These are phyloP conservation scores for Rhododendron vialii DNA, from an alignment of 148 eudicot genomes.

Conservation along the genomic window DNA sequence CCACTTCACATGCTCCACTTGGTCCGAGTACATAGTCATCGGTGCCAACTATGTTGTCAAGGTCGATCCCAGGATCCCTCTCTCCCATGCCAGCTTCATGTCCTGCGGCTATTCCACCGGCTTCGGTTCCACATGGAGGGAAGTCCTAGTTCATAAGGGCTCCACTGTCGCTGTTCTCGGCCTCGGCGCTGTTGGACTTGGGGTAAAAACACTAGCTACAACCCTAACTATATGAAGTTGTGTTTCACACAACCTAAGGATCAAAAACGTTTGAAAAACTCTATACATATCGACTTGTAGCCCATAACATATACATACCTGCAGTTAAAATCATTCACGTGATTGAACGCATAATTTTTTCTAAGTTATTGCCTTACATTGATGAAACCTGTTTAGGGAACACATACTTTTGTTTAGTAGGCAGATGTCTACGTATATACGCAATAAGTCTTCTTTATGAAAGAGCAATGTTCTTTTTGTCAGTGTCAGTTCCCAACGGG, in stretches of 20 bases:
- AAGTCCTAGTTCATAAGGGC: slow-evolving; percentile 25
- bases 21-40: slow-evolving; percentile 43
- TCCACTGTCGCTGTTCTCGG: slow-evolving; percentile 49
- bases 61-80: slow-evolving; percentile 29
- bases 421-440: too few relatives aligned
- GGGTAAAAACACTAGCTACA: slow-evolving; percentile 19
- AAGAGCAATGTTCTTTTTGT: too few relatives aligned
- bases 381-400: not conserved
- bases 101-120: slow-evolving; percentile 53
- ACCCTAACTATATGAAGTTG: not conserved
- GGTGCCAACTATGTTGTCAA: slow-evolving; percentile 32
- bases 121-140: slow-evolving; percentile 42
- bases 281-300: not conserved
- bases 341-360: too few relatives aligned
- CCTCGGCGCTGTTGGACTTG: slow-evolving; percentile 59
- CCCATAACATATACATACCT: not conserved
- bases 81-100: slow-evolving; percentile 43
- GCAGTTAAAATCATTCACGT: not conserved
- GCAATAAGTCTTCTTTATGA: too few relatives aligned
- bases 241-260: not conserved
- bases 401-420: not conserved
- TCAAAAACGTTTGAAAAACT: too few relatives aligned
- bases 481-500: too few relatives aligned
- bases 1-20: slow-evolving; percentile 40
- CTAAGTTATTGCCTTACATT: not conserved